Conservation (phyloP, 306 rosid species). For the Castanea mollissima region DNA sequence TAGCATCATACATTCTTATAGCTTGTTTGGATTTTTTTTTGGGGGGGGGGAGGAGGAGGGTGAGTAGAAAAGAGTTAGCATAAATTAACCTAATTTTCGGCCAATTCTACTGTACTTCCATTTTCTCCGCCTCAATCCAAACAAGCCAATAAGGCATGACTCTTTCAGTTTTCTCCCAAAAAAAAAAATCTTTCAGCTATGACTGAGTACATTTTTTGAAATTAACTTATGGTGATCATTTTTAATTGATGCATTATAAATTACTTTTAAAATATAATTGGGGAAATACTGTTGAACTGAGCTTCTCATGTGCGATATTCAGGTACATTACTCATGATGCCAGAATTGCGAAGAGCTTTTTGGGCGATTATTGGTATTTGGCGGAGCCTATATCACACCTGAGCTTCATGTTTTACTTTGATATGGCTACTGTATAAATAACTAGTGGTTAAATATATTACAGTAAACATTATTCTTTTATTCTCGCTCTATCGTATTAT, state of each 20-base stretch:
- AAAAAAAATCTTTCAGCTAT: not conserved
- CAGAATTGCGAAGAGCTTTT: slow-evolving; percentile 71
- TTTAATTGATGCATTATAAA: not conserved
- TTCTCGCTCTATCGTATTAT: too few relatives aligned
- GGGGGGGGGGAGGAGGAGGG: too few relatives aligned
- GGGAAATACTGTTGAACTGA: slow-evolving; percentile 9
- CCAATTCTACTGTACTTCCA: accelerated
- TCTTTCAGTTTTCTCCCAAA: not conserved
- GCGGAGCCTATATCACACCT: too few relatives aligned
- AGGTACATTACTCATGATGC: slow-evolving; percentile 95
- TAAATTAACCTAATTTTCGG: too few relatives aligned
- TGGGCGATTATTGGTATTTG: slow-evolving; percentile 89
- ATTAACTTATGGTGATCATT: too few relatives aligned
- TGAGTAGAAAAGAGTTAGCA: too few relatives aligned
- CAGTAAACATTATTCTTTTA: too few relatives aligned
- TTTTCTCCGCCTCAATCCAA: too few relatives aligned
- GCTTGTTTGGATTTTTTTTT: too few relatives aligned
- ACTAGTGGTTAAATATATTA: not conserved
- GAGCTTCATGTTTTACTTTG: not conserved
- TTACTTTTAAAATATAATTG: not conserved
- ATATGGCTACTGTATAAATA: not conserved
- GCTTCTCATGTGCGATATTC: slow-evolving; percentile 12
- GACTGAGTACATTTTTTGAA: too few relatives aligned
- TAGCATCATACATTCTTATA: too few relatives aligned
- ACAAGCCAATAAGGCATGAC: not conserved